Percentiles rank a stretch among this genome's conserved stretches.
Evolutionary conservation across 192 early-diverging fungal species (phyloP).

Genomic region (Mortierella alpina): DNA sequence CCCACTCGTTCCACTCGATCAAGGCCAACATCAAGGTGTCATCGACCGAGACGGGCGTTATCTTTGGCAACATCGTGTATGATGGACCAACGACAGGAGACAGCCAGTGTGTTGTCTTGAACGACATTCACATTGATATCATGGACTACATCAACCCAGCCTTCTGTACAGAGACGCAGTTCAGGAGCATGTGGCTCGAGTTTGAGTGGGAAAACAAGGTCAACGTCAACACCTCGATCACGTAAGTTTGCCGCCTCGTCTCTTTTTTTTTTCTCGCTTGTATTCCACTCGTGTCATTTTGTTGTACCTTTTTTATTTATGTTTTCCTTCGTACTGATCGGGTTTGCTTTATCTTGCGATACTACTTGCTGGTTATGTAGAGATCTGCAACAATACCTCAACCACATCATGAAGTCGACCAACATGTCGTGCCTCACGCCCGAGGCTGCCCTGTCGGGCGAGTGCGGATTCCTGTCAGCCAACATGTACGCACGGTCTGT

Average conservation of each 20-base stretch:
- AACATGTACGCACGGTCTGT: conserved; percentile 97
- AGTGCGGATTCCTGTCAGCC: conserved; percentile 97
- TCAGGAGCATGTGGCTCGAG: conserved; percentile 98
- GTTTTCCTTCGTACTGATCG: neutral
- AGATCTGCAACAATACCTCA: conserved; percentile 87
- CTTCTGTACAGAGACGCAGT: conserved; percentile 90
- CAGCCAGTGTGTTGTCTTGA: conserved; percentile 92
- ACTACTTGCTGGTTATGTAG: conserved; percentile 42
- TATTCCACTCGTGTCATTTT: neutral
- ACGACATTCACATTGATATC: conserved; percentile 99
- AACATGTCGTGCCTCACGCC: conserved; percentile 99
- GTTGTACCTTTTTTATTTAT: neutral
- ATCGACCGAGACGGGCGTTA: conserved; percentile 97
- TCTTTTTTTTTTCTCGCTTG: neutral
- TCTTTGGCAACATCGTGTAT: conserved; percentile 99
- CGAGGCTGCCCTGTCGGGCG: conserved; percentile 88
- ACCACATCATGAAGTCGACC: conserved; percentile 95
- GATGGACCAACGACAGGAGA: conserved; percentile 94
- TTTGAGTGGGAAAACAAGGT: conserved; percentile 99
- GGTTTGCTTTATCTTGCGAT: neutral
- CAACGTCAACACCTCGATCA: conserved; percentile 93
- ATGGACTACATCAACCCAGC: conserved; percentile 99
- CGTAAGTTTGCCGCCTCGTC: conserved; percentile 56
- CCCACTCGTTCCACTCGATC: conserved; percentile 93
- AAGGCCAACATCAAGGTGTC: conserved; percentile 99